Evolutionary conservation across 1,284 basidiomycete species (phyloP).

Genomic region (Cystobasidiaceae sp.): DNA sequence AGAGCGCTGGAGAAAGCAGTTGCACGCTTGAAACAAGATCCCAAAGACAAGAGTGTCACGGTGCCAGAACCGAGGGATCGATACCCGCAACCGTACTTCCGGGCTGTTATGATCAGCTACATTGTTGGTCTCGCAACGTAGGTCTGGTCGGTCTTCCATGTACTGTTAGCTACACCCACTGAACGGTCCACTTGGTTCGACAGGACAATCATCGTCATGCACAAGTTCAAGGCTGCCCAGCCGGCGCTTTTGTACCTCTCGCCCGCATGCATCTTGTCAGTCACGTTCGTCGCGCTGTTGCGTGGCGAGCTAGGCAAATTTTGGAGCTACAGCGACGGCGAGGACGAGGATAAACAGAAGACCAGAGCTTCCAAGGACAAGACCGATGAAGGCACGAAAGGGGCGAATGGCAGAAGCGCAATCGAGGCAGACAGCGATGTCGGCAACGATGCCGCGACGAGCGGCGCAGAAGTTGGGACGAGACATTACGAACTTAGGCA

Average conservation of each 20-base stretch:
- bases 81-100: constrained; percentile 75
- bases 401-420: not conserved
- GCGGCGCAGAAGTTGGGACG: too few species aligned
- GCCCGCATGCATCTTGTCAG: constrained; percentile 59
- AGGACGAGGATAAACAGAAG: constrained; percentile 37
- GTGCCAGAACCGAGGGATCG: constrained; percentile 31
- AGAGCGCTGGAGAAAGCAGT: constrained; percentile 49
- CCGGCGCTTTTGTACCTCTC: constrained; percentile 85
- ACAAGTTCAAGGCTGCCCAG: constrained; percentile 70
- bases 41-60: constrained; percentile 1
- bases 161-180: not conserved
- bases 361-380: too few species aligned
- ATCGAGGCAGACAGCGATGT: not conserved
- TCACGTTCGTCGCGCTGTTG: constrained; percentile 54
- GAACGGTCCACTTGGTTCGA: constrained; percentile 49
- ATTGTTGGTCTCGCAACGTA: constrained; percentile 54
- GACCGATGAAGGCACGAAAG: not conserved
- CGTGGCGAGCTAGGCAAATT: constrained; percentile 59
- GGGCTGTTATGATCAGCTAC: constrained; percentile 66
- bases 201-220: constrained; percentile 84
- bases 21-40: constrained; percentile 37
- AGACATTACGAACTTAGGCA: too few species aligned
- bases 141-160: not conserved
- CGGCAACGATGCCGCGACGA: not conserved
- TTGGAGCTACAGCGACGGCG: constrained; percentile 60